These are phyloP conservation scores for Alternaria hordeiaustralica DNA, from an alignment of 2,329 filamentous ascomycete genomes.

Conservation along the genomic window DNA sequence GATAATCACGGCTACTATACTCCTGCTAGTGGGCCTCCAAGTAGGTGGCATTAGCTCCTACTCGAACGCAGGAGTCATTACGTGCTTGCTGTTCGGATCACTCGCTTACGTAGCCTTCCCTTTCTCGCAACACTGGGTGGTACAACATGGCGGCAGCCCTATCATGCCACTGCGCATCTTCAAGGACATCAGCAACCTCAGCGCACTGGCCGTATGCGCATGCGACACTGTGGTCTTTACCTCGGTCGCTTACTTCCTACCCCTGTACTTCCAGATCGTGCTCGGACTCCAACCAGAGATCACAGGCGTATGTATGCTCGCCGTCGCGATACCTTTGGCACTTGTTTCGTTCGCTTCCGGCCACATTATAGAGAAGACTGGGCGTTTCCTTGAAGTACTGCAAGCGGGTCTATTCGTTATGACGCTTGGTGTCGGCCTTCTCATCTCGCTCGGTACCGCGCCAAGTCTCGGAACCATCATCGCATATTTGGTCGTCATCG, in stretches of 20 bases:
- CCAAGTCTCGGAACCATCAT: slow-evolving; percentile 47
- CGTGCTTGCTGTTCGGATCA: slow-evolving; percentile 57
- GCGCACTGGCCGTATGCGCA: slow-evolving; percentile 59
- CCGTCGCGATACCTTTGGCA: slow-evolving; percentile 59
- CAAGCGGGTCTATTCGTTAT: slow-evolving; percentile 40
- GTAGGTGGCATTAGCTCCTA: slow-evolving; percentile 59
- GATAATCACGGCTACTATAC: slow-evolving; percentile 56
- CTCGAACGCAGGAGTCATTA: slow-evolving; percentile 58
- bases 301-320: slow-evolving; percentile 66
- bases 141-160: slow-evolving; percentile 66
- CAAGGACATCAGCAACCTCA: slow-evolving; percentile 61
- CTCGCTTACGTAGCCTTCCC: slow-evolving; percentile 59
- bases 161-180: slow-evolving; percentile 76
- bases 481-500: slow-evolving; percentile 57
- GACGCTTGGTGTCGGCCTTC: slow-evolving; percentile 44
- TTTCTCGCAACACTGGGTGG: slow-evolving; percentile 67
- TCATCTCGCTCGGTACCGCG: slow-evolving; percentile 29
- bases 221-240: slow-evolving; percentile 66
- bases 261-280: slow-evolving; percentile 76
- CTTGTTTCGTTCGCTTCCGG: slow-evolving; percentile 56
- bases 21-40: slow-evolving; percentile 61
- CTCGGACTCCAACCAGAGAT: slow-evolving; percentile 62
- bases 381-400: slow-evolving; percentile 49
- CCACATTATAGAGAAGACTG: slow-evolving; percentile 53
- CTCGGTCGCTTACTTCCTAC: slow-evolving; percentile 72